Evolutionary conservation across 2,329 filamentous ascomycete genomes (phyloP), one percentile per base, ranked within the genome.

Genomic region (Ophiostoma triangulosporum): DNA sequence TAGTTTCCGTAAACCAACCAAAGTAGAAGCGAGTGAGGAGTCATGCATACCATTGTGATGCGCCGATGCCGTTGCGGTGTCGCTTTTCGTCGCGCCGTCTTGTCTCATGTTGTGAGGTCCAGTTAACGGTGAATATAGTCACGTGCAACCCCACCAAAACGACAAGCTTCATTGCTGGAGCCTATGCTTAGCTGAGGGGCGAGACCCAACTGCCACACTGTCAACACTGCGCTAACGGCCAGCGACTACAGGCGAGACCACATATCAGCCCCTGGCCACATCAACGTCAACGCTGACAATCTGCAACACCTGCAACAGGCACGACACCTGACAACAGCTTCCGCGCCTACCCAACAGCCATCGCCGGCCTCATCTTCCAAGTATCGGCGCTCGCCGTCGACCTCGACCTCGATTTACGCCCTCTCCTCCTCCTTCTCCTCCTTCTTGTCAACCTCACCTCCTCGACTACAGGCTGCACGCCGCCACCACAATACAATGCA

Each of bases 401-500:
- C 51, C 17, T 49, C 22, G 14, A 20, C 27, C 40, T 22, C 22
- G n/a, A n/a, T n/a, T n/a, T n/a, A 17, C 32, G 12, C 35, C 29
- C 29, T 20, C 31, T 7, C 11, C 40, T 17, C 35, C 53, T 35
- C 40, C 52, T 29, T 20, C 40, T 26, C 27, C n/a, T n/a, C n/a
- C n/a, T n/a, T 32, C 27, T 3, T 43, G 33, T 45, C 17, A 35
- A 24, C 6, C 36, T 31, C 26, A 20, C 24, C 52, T 50, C 32
- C 48, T 54, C 29, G 33, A 17, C 29, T 27, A 20, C 20, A n/a
- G n/a, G n/a, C n/a, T n/a, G n/a, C n/a, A n/a, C 14, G 20, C 24
- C 12, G 36, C 11, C 27, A 8, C 31, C 36, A 11, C 26, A 43
- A 40, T 29, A 32, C 46, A 32, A 59, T 60, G 58, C 58, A 60